Conservation (phyloP, 2,329 filamentous ascomycete species). For the Diplocarpon rosae region DNA sequence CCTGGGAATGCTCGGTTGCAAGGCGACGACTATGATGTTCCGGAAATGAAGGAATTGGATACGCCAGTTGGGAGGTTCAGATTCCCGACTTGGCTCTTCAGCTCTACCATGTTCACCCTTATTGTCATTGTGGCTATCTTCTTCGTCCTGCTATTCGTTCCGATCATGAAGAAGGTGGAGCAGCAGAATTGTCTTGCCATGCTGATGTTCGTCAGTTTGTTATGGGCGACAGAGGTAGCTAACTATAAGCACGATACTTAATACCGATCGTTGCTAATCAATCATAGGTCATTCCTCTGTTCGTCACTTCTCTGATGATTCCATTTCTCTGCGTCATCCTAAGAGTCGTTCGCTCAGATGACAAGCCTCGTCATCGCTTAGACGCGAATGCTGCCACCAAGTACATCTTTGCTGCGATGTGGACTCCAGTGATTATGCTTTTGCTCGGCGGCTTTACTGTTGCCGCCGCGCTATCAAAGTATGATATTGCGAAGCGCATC, state of each 20-base stretch:
- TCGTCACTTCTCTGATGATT: conserved; percentile 88
- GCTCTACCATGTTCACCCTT: conserved; percentile 68
- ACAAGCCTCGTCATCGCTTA: conserved; percentile 57
- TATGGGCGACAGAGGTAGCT: conserved; percentile 97
- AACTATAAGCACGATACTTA: conserved; percentile 14
- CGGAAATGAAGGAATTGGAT: conserved; percentile 53
- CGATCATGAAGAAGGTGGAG: conserved; percentile 76
- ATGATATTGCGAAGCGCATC: conserved; percentile 94
- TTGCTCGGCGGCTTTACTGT: conserved; percentile 92
- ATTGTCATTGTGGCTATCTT: conserved; percentile 64
- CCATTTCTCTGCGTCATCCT: conserved; percentile 88
- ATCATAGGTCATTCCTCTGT: conserved; percentile 75
- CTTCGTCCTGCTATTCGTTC: conserved; percentile 58
- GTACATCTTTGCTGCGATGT: conserved; percentile 91
- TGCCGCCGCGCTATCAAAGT: conserved; percentile 89
- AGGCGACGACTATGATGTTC: conserved; percentile 64
- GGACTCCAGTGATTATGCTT: conserved; percentile 98
- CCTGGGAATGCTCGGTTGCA: conserved; percentile 61
- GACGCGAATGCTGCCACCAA: conserved; percentile 69
- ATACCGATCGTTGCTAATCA: conserved; percentile 10
- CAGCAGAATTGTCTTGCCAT: conserved; percentile 95
- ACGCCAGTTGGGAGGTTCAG: conserved; percentile 72
- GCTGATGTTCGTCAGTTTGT: conserved; percentile 80
- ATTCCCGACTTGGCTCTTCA: conserved; percentile 75
- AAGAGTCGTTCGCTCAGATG: conserved; percentile 69